Base-by-base conservation (phyloP, 768 basidiomycete species). In the Nidularia sp. region DNA sequence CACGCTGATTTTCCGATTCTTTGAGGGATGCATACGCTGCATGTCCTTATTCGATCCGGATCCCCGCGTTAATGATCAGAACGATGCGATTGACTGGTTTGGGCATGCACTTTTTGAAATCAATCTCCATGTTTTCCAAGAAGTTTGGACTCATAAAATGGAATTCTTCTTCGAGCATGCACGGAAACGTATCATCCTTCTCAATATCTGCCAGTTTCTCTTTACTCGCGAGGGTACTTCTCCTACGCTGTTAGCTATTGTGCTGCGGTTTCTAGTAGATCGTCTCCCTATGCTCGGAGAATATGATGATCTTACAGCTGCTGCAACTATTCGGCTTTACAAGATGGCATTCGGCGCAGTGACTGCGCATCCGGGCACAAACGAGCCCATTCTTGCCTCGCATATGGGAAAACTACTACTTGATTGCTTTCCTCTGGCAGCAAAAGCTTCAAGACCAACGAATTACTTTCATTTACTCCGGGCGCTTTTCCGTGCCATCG, bases 281-380 rank as follows among this genome's bases (percentile, higher is more conserved):
- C 81, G 86, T 34, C 80, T 99, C 12, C 88, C 86, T 13, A 69
- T 85, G 39, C 79, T 99, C 4, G 96, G 95, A 34, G 88, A 93
- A 56, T 82, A 87, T 61, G 88, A 93, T 56, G 88, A 92, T 58
- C 76, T 83, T 55, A 84, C 84, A 15, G 90, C 93, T 0, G 85
- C 86, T 0, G 83, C 93, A 9, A 88, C 90, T 7, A 88, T 99
- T 55, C 84, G 93, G 48, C 73, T 98, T 45, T 98, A 93, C 82
- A 98, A 97, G 73, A 88, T 97, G 81, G 87, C 93, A 10, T 99
- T 98, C 68, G 77, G 80, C 52, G 91, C 96, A 4, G 91, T 98
- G 49, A 83, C 85, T 9, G 61, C 80, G 47, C 85, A 81, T 66
- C 86, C 93, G 18, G 64, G 65, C 18, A 69, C 78, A 15, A 98